These are phyloP conservation scores for Lantana camara DNA, from an alignment of 257 asterid species.

Conservation along the genomic window DNA sequence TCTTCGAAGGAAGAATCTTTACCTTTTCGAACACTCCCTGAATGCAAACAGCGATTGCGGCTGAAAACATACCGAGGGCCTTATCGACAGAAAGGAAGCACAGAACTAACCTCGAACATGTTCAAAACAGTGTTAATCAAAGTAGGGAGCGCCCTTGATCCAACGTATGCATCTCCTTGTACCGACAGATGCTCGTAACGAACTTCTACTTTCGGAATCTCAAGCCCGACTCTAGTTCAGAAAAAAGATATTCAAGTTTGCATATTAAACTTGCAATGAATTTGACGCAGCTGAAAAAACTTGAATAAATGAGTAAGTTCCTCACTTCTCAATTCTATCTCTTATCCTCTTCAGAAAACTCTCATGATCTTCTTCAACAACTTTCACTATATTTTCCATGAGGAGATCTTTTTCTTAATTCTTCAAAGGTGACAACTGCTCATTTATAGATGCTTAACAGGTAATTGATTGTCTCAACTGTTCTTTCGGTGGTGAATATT, in stretches of 20 bases:
- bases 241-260: background rate
- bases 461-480: no score
- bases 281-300: background rate
- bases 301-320: background rate
- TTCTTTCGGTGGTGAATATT: no score
- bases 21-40: slow-evolving; percentile 48
- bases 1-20: slow-evolving; percentile 46
- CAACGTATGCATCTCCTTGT: slow-evolving; percentile 56
- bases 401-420: no score
- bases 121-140: slow-evolving; percentile 48
- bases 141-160: slow-evolving; percentile 61
- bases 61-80: background rate
- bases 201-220: slow-evolving; percentile 43
- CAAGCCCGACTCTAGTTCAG: slow-evolving; percentile 47
- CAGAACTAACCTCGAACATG: slow-evolving; percentile 54
- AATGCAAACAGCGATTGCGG: slow-evolving; percentile 3
- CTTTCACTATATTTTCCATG: slow-evolving; percentile 18
- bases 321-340: slow-evolving; percentile 51
- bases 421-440: no score
- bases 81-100: no score
- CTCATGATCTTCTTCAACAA: slow-evolving; percentile 52
- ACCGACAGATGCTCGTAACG: slow-evolving; percentile 50
- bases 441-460: no score
- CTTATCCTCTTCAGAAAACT: slow-evolving; percentile 49
- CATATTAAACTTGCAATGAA: background rate